A percentile compares a stretch with the other conserved stretches of the same genome.
Conservation (phyloP, 345 rosid species). For the Heritiera littoralis region DNA sequence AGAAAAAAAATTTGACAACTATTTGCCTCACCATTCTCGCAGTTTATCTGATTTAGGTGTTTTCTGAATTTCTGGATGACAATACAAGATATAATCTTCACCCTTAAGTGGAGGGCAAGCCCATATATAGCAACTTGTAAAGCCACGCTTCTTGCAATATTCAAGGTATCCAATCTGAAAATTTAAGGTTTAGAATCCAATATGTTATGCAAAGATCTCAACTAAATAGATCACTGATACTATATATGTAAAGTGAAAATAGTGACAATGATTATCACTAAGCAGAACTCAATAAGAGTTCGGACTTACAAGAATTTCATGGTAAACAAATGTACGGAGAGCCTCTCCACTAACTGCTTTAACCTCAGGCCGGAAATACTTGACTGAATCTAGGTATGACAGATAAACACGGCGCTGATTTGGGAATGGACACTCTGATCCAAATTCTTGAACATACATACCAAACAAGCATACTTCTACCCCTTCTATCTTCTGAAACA, state of each 20-base stretch:
- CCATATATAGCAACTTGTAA: slow-evolving; percentile 99
- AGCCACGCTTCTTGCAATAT: slow-evolving; percentile 95
- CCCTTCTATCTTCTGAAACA: slow-evolving; percentile 99
- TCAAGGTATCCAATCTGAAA: slow-evolving; percentile 98
- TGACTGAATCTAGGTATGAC: slow-evolving; percentile 96
- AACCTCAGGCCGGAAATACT: slow-evolving; percentile 95
- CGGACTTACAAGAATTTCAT: slow-evolving; percentile 82
- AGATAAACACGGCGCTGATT: slow-evolving; percentile 99
- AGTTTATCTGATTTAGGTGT: slow-evolving; percentile 99
- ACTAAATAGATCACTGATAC: background rate
- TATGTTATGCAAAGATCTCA: slow-evolving; percentile 9
- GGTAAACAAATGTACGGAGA: slow-evolving; percentile 94
- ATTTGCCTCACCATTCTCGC: slow-evolving; percentile 85
- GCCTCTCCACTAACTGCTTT: slow-evolving; percentile 94
- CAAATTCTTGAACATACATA: slow-evolving; percentile 99
- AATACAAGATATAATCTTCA: slow-evolving; percentile 95
- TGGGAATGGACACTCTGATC: slow-evolving; percentile 87
- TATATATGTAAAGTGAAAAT: background rate
- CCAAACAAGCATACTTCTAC: slow-evolving; percentile 99
- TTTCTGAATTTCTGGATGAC: slow-evolving; percentile 99
- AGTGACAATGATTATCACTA: background rate
- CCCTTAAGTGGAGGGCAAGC: slow-evolving; percentile 99
- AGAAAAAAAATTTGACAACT: slow-evolving; percentile 3
- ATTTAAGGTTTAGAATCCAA: slow-evolving; percentile 13
- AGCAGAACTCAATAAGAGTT: slow-evolving; percentile 7